These are phyloP conservation scores for Yamadazyma dendronema DNA, from an alignment of 1,139 yeast genomes.

Conservation along the genomic window DNA sequence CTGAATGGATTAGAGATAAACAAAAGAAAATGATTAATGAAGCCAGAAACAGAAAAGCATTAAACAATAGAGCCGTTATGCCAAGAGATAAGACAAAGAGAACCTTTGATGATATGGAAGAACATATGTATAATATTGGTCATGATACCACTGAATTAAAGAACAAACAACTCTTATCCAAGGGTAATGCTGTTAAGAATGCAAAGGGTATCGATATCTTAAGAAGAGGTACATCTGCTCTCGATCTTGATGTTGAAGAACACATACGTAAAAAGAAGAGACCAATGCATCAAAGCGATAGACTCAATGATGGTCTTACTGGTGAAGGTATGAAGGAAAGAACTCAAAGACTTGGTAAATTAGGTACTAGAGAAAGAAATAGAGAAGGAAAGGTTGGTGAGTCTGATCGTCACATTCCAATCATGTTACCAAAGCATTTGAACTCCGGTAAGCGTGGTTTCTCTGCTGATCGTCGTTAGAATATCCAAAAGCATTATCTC, in stretches of 20 bases:
- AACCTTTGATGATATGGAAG: conserved; percentile 76
- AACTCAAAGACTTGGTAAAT: conserved; percentile 84
- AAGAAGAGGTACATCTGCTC: conserved; percentile 53
- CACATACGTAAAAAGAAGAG: conserved; percentile 48
- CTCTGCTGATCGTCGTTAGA: conserved; percentile 72
- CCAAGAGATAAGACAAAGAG: conserved; percentile 88
- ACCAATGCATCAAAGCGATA: conserved; percentile 65
- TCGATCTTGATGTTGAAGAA: conserved; percentile 28
- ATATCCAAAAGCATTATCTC: neutral
- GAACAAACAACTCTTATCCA: conserved; percentile 42
- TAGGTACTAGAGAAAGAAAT: conserved; percentile 92
- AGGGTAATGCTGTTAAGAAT: conserved; percentile 21
- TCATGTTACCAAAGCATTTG: conserved; percentile 88
- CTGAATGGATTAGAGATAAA: conserved; percentile 92
- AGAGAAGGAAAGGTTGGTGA: conserved; percentile 93
- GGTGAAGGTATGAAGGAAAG: conserved; percentile 80
- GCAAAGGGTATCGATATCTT: conserved; percentile 73
- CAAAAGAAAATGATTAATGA: conserved; percentile 91
- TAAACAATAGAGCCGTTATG: conserved; percentile 86
- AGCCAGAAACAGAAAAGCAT: conserved; percentile 81
- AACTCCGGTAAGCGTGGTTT: conserved; percentile 95
- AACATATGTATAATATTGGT: conserved; percentile 85
- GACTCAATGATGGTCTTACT: conserved; percentile 82
- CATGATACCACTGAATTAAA: conserved; percentile 73
- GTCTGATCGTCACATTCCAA: conserved; percentile 88